Evolutionary conservation across 148 eudicot species (phyloP).

Genomic region (Rhododendron mucronatum): DNA sequence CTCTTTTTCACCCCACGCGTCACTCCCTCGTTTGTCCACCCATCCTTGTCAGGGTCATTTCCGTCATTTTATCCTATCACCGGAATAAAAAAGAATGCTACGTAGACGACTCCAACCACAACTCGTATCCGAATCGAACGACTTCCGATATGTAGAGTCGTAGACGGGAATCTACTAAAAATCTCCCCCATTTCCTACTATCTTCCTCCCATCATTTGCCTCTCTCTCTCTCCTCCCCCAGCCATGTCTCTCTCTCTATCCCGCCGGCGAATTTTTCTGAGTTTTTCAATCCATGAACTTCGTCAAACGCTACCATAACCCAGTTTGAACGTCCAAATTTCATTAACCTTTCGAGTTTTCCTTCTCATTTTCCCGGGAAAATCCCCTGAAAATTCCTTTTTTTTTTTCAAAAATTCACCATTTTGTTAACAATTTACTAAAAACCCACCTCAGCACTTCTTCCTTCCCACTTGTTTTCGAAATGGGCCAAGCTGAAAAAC

Average conservation of each 20-base stretch:
- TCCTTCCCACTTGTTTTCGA: neutral
- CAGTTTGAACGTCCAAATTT: neutral
- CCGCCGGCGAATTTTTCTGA: conserved; percentile 8
- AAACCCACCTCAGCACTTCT: neutral
- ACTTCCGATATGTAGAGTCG: too few species aligned
- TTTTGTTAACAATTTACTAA: neutral
- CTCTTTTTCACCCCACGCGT: conserved; percentile 16
- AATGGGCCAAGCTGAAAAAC: conserved; percentile 6
- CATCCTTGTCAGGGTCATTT: neutral
- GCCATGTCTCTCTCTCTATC: neutral
- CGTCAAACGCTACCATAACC: neutral
- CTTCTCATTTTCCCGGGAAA: neutral
- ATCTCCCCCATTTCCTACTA: neutral
- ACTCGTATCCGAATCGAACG: too few species aligned
- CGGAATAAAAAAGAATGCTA: neutral
- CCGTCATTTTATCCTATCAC: neutral
- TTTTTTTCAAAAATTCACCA: neutral
- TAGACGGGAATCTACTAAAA: neutral
- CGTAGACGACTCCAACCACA: too few species aligned
- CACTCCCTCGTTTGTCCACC: neutral
- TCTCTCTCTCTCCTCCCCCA: neutral
- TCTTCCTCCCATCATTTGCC: neutral
- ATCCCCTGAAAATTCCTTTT: neutral
- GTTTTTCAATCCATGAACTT: neutral
- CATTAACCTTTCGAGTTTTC: neutral